Evolutionary conservation across 352 stramenopile species (phyloP).

Genomic region (Globisporangium megalacanthum): DNA sequence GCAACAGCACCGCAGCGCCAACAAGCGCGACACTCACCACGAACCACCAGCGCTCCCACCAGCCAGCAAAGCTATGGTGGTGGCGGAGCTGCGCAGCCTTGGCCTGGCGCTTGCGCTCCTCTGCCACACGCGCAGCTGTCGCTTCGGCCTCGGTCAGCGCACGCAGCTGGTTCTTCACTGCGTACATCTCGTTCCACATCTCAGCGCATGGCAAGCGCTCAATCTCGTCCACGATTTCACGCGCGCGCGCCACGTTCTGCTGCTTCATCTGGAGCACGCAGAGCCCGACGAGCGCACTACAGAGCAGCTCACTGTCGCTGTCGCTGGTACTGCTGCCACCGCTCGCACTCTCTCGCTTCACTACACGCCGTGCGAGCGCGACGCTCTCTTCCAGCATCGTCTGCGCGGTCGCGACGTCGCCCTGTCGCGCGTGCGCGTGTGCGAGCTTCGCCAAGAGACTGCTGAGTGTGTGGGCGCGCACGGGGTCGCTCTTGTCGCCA

Average conservation of each 20-base stretch:
- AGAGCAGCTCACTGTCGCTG: conserved; percentile 23
- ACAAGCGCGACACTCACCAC: conserved; percentile 10
- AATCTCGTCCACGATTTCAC: conserved; percentile 35
- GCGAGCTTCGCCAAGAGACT: conserved; percentile 27
- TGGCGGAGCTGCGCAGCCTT: conserved; percentile 1
- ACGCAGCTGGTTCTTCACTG: conserved; percentile 37
- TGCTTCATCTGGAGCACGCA: conserved; percentile 55
- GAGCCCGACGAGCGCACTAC: conserved; percentile 42
- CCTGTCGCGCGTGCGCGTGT: conserved; percentile 20
- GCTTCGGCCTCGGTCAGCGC: conserved; percentile 6
- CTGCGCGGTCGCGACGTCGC: conserved; percentile 23
- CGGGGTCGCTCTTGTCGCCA: conserved; percentile 9
- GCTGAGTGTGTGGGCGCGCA: conserved; percentile 10
- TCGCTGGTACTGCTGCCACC: too few species aligned
- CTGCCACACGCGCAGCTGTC: background rate
- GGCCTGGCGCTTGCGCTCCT: conserved; percentile 2
- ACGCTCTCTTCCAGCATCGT: conserved; percentile 30
- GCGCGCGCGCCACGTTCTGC: conserved; percentile 24
- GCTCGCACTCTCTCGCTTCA: too few species aligned
- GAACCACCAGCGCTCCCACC: conserved; percentile 19
- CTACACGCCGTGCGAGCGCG: conserved; percentile 12
- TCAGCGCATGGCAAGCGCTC: conserved; percentile 25
- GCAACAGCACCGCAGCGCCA: conserved; percentile 3
- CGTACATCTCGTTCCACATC: conserved; percentile 27
- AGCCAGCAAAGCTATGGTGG: conserved; percentile 11